Conservation (phyloP, 129 eudicot genomes). For the sunflower (Helianthus annuus) region DNA sequence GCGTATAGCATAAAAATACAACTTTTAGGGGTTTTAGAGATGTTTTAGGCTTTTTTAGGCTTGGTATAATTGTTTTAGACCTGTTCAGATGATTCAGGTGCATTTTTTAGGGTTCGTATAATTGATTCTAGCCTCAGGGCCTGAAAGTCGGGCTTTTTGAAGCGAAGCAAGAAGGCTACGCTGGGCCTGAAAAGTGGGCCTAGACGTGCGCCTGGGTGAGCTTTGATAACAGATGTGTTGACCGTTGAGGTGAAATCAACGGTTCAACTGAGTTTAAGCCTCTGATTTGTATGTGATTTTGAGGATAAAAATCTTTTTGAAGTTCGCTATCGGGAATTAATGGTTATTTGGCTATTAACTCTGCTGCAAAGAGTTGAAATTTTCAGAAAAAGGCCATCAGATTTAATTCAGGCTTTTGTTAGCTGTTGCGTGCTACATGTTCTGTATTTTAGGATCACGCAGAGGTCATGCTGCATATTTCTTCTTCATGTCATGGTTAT, state of each 20-base stretch:
- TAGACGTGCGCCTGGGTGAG: no score
- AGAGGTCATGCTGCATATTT: conserved; percentile 5
- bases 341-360: neutral
- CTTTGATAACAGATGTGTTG: neutral
- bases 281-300: neutral
- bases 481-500: conserved; percentile 1
- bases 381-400: neutral
- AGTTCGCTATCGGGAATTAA: neutral
- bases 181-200: no score
- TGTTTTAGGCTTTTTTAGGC: no score
- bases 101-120: no score
- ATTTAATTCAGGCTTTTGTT: neutral
- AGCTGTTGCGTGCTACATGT: neutral
- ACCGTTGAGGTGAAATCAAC: neutral
- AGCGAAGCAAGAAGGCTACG: no score
- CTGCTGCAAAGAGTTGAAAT: neutral
- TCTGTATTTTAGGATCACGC: neutral
- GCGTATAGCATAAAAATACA: no score
- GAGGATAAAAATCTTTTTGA: neutral
- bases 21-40: no score
- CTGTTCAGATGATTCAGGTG: no score
- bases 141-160: no score
- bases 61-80: no score
- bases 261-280: neutral
- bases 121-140: no score